phyloP scores from a whole-genome alignment of 305 asterid species.

The Fraxinus floribunda region DNA sequence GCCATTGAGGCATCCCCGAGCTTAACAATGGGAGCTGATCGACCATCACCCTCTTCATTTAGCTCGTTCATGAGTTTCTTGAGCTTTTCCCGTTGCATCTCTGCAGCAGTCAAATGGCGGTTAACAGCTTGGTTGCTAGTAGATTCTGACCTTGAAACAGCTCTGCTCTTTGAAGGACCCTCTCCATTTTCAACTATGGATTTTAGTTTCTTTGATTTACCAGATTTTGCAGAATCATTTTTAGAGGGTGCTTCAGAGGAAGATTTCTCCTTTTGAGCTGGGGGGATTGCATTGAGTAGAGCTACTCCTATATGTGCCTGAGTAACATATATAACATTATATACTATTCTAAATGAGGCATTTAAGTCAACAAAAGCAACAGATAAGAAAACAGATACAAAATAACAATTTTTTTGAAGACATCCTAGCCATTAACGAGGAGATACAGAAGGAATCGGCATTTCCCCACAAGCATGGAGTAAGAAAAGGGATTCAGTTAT shows the following conservation, averaged over 20 bases:
- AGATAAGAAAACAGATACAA: not conserved
- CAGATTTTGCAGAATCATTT: slow-evolving; percentile 55
- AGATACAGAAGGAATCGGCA: not conserved
- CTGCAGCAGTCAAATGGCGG: slow-evolving; percentile 81
- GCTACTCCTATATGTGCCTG: slow-evolving; percentile 98
- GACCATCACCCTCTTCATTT: slow-evolving; percentile 83
- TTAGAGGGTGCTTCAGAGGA: slow-evolving; percentile 55
- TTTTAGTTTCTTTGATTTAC: slow-evolving; percentile 60
- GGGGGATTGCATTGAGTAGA: slow-evolving; percentile 84
- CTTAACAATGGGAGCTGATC: slow-evolving; percentile 84
- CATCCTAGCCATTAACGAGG: not conserved
- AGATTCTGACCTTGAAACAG: slow-evolving; percentile 47
- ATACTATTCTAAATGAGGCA: not conserved
- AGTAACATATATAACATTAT: slow-evolving; percentile 11
- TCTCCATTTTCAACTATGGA: slow-evolving; percentile 47
- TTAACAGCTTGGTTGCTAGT: slow-evolving; percentile 55
- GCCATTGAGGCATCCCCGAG: slow-evolving; percentile 99
- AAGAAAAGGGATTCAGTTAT: not conserved
- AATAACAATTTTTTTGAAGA: not conserved
- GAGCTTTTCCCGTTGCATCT: slow-evolving; percentile 78
- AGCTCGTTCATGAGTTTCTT: slow-evolving; percentile 89
- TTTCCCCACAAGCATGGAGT: not conserved
- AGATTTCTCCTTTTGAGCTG: slow-evolving; percentile 50
- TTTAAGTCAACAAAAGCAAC: not conserved
- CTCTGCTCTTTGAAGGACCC: slow-evolving; percentile 41